Evolutionary conservation across 768 basidiomycete genomes (phyloP), one percentile per base, ranked within the genome.

Genomic region (Vararia minispora): DNA sequence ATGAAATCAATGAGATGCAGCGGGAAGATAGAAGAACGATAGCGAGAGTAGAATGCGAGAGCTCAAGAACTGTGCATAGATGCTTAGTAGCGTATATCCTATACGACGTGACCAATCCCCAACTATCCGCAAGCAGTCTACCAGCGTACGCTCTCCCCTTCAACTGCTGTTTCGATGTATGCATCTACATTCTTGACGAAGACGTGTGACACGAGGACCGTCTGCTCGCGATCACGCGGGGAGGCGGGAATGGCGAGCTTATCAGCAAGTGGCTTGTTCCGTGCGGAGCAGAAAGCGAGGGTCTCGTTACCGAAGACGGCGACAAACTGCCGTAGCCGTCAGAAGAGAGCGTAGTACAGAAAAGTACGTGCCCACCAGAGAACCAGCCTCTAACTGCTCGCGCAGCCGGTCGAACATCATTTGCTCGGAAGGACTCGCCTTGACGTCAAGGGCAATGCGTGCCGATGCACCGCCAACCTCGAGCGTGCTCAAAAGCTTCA

Each of bases 81-180:
- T n/a, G n/a, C n/a, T n/a, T n/a, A n/a, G n/a, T n/a, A n/a, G n/a
- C n/a, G n/a, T n/a, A n/a, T n/a, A n/a, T n/a, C n/a, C n/a, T n/a
- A n/a, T n/a, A n/a, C n/a, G n/a, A n/a, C n/a, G n/a, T n/a, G n/a
- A n/a, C n/a, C n/a, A n/a, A n/a, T n/a, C n/a, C n/a, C n/a, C n/a
- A n/a, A n/a, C n/a, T n/a, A 20, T 35, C 40, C 7, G 12, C 8
- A n/a, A n/a, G 56, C 59, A 35, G 54, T 50, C 20, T 53, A 52
- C 68, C 65, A 71, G 17, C 60, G 52, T 33, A 58, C 53, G 29
- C 51, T 50, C 48, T 71, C 67, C 13, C 66, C 66, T 32, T 63
- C 57, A 13, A 56, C 37, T 3, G 47, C 47, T 2, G 45, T 45
- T 12, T 48, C 45, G 6, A 45, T 45, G 22, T 39, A 48, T 13